Base-by-base conservation (phyloP, 495 filamentous ascomycete genomes). In the Cryomyces minteri region DNA sequence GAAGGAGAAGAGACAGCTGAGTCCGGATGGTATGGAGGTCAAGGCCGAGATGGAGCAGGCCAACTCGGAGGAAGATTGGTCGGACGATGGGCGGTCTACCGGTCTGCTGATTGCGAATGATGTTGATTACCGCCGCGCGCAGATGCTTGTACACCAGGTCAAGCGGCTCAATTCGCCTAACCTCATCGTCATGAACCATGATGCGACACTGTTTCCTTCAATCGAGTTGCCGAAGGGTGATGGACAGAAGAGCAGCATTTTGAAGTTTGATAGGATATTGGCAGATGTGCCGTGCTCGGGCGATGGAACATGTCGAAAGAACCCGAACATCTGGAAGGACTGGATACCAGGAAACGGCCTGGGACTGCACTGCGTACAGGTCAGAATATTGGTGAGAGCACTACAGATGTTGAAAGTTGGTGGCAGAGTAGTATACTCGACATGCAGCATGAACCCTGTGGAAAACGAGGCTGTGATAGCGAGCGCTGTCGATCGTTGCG, bases 221-320 rank as follows among this genome's bases (percentile, higher is more conserved):
- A 84, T 95, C 54, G 79, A 81, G 58, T 69, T 94, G 6, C 73
- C 84, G 49, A 55, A 39, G 63, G 71, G 41, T 54, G 66, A 36
- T 54, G 73, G 71, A 31, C 68, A 74, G 42, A 76, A 76, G 55
- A 68, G 72, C 25, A 47, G 53, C 48, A 95, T 94, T 61, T 73
- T 98, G 47, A 95, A 94, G 65, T 98, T 94, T 54, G 90, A 98
- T 58, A 80, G 90, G 41, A 92, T 98, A 40, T 67, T 98, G 39
- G 88, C 92, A 12, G 90, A 98, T 61, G 90, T 98, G 2, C 90
- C 92, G 38, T 98, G 90, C 63, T 90, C 88, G 6, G 90, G 90
- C 41, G 90, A 98, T 53, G 90, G 90, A 29, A 98, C 90, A 2
- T 64, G 76, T 12, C 71, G 90, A 32, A 98, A 98, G 74, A 98